Conservation (phyloP, 331 rosid species). For the Prunus yedoensis region DNA sequence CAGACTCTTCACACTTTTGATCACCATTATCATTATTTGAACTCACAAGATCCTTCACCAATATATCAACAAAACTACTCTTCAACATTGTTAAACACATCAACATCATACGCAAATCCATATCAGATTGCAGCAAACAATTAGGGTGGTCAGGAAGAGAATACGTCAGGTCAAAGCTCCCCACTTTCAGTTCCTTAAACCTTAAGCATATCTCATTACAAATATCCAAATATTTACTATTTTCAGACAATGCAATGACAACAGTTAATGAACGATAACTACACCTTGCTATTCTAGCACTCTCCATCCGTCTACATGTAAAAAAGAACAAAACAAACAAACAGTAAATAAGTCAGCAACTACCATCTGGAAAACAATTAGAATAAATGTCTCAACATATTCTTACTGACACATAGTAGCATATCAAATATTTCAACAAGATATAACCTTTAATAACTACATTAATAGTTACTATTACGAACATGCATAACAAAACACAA, state of each 20-base stretch:
- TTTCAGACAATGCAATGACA: neutral
- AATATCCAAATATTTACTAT: neutral
- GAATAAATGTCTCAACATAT: too few species aligned
- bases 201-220: neutral
- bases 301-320: too few species aligned
- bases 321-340: too few species aligned
- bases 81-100: neutral
- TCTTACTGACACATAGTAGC: too few species aligned
- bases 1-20: neutral
- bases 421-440: too few species aligned
- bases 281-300: too few species aligned
- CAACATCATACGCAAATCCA: neutral
- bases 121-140: conserved; percentile 8
- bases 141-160: neutral
- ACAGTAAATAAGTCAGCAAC: too few species aligned
- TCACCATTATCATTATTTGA: neutral
- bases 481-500: too few species aligned
- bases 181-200: neutral
- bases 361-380: too few species aligned
- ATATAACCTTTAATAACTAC: too few species aligned
- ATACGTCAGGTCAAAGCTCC: conserved; percentile 4
- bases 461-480: too few species aligned
- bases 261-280: neutral
- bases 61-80: conserved; percentile 6
- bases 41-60: neutral